These are phyloP conservation scores for Globisporangium yorkense DNA, from an alignment of 352 stramenopile species.

Conservation along the genomic window DNA sequence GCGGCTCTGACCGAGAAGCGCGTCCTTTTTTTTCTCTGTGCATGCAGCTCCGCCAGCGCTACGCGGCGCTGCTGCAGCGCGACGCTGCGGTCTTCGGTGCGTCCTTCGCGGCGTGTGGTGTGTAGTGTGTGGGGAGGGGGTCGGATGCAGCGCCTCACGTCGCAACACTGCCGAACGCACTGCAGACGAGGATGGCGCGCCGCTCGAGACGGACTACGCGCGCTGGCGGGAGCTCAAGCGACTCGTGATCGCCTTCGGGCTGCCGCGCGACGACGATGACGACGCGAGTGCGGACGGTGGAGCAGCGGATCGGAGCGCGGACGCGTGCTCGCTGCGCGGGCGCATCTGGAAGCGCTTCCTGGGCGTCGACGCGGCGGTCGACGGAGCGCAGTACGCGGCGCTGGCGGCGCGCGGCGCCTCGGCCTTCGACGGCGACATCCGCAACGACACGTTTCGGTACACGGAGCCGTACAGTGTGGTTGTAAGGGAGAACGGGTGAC, in stretches of 20 bases:
- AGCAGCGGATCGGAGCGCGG: too few species aligned
- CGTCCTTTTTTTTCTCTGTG: neutral
- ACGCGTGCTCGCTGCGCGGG: constrained; percentile 61
- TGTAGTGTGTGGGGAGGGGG: neutral
- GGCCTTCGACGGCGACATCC: constrained; percentile 81
- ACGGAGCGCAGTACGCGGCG: constrained; percentile 55
- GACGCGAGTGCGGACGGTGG: too few species aligned
- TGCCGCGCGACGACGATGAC: constrained; percentile 43
- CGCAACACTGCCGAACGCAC: neutral
- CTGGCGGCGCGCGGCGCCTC: constrained; percentile 75
- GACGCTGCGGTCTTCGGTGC: constrained; percentile 35
- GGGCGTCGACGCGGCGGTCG: constrained; percentile 58
- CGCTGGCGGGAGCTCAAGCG: constrained; percentile 80
- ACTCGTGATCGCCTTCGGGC: constrained; percentile 72
- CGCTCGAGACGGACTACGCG: constrained; percentile 59
- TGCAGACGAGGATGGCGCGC: constrained; percentile 26
- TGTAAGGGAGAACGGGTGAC: neutral
- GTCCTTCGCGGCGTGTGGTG: neutral
- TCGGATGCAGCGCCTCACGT: too few species aligned
- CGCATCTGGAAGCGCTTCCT: constrained; percentile 89
- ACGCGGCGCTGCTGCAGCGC: constrained; percentile 35
- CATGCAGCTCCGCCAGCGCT: constrained; percentile 35
- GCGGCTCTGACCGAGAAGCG: neutral
- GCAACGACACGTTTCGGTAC: constrained; percentile 88
- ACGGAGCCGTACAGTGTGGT: neutral